phyloP scores from a whole-genome alignment of 345 rosid species.

The Psidium guajava region DNA sequence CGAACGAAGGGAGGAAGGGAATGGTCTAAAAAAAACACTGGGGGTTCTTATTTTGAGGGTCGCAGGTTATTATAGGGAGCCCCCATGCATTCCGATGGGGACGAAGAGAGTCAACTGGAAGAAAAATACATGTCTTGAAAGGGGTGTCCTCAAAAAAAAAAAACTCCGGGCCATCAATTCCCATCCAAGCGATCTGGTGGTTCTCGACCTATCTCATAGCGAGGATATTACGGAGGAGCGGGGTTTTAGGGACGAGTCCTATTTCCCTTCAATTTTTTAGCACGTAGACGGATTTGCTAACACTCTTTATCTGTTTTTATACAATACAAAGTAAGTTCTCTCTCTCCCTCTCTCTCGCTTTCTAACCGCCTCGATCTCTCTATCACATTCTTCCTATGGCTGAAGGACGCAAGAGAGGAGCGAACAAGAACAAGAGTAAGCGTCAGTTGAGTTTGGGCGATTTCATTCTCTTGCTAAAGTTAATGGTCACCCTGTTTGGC shows the following conservation, averaged over 20 bases:
- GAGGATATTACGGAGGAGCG: too few species aligned
- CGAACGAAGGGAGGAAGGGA: too few species aligned
- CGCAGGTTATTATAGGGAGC: too few species aligned
- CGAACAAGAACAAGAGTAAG: conserved; percentile 41
- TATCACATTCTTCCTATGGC: not conserved
- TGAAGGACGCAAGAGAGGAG: conserved; percentile 72
- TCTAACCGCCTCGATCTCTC: conserved; percentile 3
- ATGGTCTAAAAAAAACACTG: too few species aligned
- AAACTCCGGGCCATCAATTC: not conserved
- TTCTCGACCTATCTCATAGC: accelerated
- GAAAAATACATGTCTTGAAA: not conserved
- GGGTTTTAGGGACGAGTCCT: too few species aligned
- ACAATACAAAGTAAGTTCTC: not conserved
- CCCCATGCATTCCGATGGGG: too few species aligned
- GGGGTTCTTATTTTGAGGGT: too few species aligned
- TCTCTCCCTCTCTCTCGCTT: not conserved
- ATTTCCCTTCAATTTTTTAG: too few species aligned
- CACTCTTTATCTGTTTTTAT: not conserved
- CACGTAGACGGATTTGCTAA: too few species aligned
- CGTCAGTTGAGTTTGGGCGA: conserved; percentile 73
- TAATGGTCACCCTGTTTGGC: conserved; percentile 96
- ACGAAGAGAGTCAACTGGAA: too few species aligned
- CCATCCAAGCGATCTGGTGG: not conserved
- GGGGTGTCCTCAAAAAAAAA: accelerated
- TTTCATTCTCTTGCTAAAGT: conserved; percentile 95